Conservation (phyloP, 768 basidiomycete genomes). For the Suillus clintonianus region DNA sequence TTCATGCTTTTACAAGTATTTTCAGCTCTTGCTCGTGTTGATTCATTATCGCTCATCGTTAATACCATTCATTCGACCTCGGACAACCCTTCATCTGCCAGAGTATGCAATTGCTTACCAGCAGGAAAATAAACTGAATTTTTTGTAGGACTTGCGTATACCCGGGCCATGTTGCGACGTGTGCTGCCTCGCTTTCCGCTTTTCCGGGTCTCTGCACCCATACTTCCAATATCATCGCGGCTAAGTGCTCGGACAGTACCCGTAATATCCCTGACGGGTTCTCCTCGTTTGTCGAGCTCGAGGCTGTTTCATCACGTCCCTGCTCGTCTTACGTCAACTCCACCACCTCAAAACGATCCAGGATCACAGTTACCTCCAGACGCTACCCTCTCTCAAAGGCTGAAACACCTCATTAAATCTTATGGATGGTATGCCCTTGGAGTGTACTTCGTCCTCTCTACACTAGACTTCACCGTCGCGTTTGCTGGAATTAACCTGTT, state of each 20-base stretch:
- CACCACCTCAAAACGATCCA: conserved; percentile 16
- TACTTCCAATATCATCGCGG: conserved; percentile 51
- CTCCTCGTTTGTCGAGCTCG: conserved; percentile 32
- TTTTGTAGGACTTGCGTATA: background rate
- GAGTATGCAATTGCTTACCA: background rate
- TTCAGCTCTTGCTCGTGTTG: background rate
- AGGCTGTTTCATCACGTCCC: conserved; percentile 53
- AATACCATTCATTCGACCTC: background rate
- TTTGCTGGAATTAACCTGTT: conserved; percentile 84
- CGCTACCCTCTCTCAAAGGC: conserved; percentile 63
- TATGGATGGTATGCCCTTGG: conserved; percentile 97
- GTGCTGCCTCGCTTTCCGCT: conserved; percentile 48
- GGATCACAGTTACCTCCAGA: conserved; percentile 42
- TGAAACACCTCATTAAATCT: conserved; percentile 83
- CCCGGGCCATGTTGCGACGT: conserved; percentile 36
- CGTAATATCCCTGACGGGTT: conserved; percentile 28
- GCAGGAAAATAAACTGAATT: background rate
- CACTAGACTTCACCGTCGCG: conserved; percentile 81
- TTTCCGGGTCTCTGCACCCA: conserved; percentile 46
- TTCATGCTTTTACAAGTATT: background rate
- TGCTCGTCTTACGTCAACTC: conserved; percentile 44
- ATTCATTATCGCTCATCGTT: background rate
- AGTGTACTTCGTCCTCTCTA: conserved; percentile 75
- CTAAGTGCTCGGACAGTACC: conserved; percentile 32
- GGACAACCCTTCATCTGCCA: background rate